Base-by-base conservation (phyloP, 73 alveolate genomes). In the Paramecium sexaurelia region DNA sequence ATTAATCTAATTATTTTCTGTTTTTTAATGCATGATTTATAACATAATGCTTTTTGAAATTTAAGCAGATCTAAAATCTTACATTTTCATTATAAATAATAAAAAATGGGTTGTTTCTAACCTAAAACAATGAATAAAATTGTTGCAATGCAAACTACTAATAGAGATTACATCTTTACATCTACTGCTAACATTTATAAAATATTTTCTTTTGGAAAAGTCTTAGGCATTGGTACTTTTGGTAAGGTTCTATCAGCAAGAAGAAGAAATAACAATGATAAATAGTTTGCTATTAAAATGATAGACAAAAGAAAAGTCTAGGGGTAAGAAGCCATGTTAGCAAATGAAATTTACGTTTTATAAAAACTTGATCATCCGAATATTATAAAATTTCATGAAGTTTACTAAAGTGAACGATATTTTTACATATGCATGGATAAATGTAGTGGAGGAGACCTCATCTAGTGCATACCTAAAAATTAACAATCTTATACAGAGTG, bases 401-500 rank as follows among this genome's bases (percentile, higher is more conserved):
- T 55, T 69, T 84, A 45, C 15, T 32, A 84, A 15, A 69, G 75
- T 84, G 47, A n/a, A n/a, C 37, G 15, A 1, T 55, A 43, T 35
- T 84, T 55, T 69, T 84, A 84, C 55, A 55, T 84, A 43, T 32
- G 69, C 17, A 55, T 27, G 69, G 92, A 84, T 39, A 36, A 27
- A 36, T 24, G 69, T 35, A 32, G 32, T 22, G 69, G 84, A 33
- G 92, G 92, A 5, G 55, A 66, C 11, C 57, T 84, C 6, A 51
- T 84, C 2, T 84, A 84, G 13, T 2, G 11, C 10, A n/a, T 84
- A 15, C 45, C 75, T 0, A 69, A 55, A 11, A 36, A 36, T 10
- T n/a, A 47, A 33, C 2, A 1, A 19, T 47, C 41, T 11, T 22
- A 4, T 45, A 69, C 69, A 47, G 75, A 84, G 3, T 1, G 27